Percentiles rank a stretch among this genome's conserved stretches.
These are phyloP conservation scores for Boletus reticuloceps DNA, from an alignment of 768 basidiomycete species.

Conservation along the genomic window DNA sequence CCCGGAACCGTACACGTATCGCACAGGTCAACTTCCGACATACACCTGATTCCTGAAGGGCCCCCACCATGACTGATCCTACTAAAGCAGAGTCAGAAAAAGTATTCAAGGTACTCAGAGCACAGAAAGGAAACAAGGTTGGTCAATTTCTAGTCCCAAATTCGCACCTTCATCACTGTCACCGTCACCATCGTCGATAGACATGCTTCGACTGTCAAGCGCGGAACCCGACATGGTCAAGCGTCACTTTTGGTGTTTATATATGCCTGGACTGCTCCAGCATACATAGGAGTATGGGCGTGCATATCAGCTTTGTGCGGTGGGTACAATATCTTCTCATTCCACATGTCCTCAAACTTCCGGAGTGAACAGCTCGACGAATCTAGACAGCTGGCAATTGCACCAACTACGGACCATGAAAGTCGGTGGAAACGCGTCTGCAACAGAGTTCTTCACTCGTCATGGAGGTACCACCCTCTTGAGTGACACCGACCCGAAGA, in stretches of 20 bases:
- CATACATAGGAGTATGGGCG: slow-evolving; percentile 94
- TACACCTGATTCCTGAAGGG: neutral
- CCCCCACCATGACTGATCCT: slow-evolving; percentile 59
- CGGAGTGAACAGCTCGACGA: slow-evolving; percentile 72
- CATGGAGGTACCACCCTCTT: slow-evolving; percentile 76
- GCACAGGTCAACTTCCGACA: slow-evolving; percentile 5
- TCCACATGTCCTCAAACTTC: slow-evolving; percentile 10
- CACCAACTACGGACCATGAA: slow-evolving; percentile 94
- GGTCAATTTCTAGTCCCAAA: neutral
- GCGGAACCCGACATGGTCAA: slow-evolving; percentile 97
- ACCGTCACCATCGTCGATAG: slow-evolving; percentile 37
- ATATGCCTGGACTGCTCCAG: slow-evolving; percentile 98
- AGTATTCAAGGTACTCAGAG: slow-evolving; percentile 76
- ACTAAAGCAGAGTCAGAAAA: slow-evolving; percentile 86
- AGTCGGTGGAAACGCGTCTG: slow-evolving; percentile 86
- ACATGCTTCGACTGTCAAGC: slow-evolving; percentile 94
- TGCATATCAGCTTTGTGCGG: slow-evolving; percentile 97
- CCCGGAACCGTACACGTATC: slow-evolving; percentile 22
- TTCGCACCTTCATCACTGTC: slow-evolving; percentile 1
- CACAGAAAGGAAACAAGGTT: slow-evolving; percentile 89
- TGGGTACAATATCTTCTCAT: slow-evolving; percentile 35
- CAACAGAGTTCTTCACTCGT: slow-evolving; percentile 85
- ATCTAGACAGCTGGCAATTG: slow-evolving; percentile 93
- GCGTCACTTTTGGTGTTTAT: slow-evolving; percentile 94
- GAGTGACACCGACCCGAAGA: slow-evolving; percentile 74